phyloP scores from a whole-genome alignment of 2,329 filamentous ascomycete genomes.

The Microcyclospora pomicola region DNA sequence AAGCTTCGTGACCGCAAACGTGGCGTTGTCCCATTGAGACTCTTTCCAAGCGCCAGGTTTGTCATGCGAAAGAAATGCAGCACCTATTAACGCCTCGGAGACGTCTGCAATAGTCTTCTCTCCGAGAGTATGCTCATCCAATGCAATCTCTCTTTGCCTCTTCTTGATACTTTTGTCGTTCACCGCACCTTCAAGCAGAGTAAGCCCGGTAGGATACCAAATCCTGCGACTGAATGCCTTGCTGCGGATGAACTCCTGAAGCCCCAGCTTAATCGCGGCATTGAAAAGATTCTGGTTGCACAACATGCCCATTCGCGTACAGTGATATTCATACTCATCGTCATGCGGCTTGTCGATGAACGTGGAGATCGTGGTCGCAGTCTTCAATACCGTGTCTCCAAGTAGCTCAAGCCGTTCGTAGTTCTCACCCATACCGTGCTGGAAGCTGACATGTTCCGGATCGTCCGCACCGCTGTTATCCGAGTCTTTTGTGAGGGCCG shows the following conservation, averaged over 20 bases:
- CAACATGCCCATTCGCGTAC: slow-evolving; percentile 77
- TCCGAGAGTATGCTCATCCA: slow-evolving; percentile 51
- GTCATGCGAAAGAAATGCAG: slow-evolving; percentile 50
- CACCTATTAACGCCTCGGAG: slow-evolving; percentile 86
- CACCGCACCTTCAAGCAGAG: slow-evolving; percentile 50
- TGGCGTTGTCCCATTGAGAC: slow-evolving; percentile 44
- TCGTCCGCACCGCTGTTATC: slow-evolving; percentile 58
- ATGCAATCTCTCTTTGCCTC: slow-evolving; percentile 6
- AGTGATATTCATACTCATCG: slow-evolving; percentile 77
- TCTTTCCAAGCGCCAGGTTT: slow-evolving; percentile 27
- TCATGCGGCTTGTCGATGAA: slow-evolving; percentile 64
- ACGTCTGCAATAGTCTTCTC: slow-evolving; percentile 77
- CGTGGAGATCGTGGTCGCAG: slow-evolving; percentile 81
- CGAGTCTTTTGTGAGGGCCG: slow-evolving; percentile 85
- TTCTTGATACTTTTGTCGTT: slow-evolving; percentile 24
- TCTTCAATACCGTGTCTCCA: slow-evolving; percentile 88
- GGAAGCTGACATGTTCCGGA: slow-evolving; percentile 55
- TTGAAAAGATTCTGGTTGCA: slow-evolving; percentile 86
- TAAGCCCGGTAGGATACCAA: slow-evolving; percentile 79
- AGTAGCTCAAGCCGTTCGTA: slow-evolving; percentile 92
- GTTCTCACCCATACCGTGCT: slow-evolving; percentile 79
- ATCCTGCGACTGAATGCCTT: slow-evolving; percentile 61
- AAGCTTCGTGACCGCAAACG: slow-evolving; percentile 53
- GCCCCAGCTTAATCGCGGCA: slow-evolving; percentile 51
- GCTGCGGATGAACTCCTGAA: slow-evolving; percentile 71